phyloP scores from a whole-genome alignment of 176 grass and related monocot genomes.

The Raddia distichophylla region DNA sequence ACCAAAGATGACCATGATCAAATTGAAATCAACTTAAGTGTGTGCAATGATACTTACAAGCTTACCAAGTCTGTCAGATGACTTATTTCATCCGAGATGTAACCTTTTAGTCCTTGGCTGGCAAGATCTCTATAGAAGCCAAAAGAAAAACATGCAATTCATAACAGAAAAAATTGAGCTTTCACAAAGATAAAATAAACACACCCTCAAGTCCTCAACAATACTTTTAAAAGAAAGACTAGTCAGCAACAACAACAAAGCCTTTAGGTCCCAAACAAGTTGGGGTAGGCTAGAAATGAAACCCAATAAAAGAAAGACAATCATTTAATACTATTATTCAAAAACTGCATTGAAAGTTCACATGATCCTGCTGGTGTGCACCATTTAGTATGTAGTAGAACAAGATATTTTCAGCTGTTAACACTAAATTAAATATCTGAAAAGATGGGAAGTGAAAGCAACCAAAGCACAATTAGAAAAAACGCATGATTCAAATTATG shows the following conservation, averaged over 20 bases:
- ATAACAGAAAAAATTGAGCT: neutral
- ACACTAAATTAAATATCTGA: neutral
- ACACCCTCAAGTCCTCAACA: neutral
- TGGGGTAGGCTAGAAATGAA: too few species aligned
- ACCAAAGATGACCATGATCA: neutral
- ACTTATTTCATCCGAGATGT: constrained; percentile 87
- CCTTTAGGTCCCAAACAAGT: too few species aligned
- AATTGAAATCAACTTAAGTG: constrained; percentile 25
- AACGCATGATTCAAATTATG: neutral
- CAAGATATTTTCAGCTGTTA: neutral
- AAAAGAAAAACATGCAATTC: neutral
- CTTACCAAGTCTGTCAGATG: constrained; percentile 88
- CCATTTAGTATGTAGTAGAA: constrained; percentile 1
- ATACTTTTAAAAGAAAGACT: neutral
- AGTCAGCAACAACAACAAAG: too few species aligned
- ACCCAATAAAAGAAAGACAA: neutral
- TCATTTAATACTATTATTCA: neutral
- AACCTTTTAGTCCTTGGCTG: constrained; percentile 96
- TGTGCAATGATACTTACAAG: constrained; percentile 94
- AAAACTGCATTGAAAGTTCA: constrained; percentile 1
- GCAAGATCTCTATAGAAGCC: constrained; percentile 68
- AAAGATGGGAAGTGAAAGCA: constrained; percentile 3
- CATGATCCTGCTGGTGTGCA: neutral
- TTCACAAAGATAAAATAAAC: neutral
- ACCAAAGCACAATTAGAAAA: constrained; percentile 12